phyloP scores from a whole-genome alignment of 164 flowering plant species.

The Sedum album region DNA sequence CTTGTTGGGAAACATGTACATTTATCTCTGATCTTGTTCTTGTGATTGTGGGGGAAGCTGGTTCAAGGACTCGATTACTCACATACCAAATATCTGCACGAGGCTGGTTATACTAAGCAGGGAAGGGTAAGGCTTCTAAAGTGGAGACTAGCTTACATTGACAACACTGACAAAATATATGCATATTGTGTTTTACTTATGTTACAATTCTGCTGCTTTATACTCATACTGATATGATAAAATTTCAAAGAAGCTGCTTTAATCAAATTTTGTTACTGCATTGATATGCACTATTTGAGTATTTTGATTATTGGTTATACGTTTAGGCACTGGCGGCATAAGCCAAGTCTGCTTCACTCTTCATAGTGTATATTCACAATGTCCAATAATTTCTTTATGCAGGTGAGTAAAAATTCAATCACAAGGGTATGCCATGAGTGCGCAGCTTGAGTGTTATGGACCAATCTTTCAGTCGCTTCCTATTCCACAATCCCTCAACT shows the following conservation, averaged over 20 bases:
- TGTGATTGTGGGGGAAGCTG: slow-evolving; percentile 95
- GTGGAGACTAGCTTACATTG: not conserved
- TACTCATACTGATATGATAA: no score
- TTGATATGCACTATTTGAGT: no score
- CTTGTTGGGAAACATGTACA: not conserved
- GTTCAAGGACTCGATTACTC: slow-evolving; percentile 92
- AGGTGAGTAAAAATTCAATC: slow-evolving; percentile 92
- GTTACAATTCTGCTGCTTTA: no score
- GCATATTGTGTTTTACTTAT: not conserved
- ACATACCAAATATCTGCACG: slow-evolving; percentile 94
- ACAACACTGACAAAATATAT: not conserved
- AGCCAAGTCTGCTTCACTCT: not conserved
- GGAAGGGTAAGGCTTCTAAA: slow-evolving; percentile 54
- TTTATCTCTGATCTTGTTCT: no score
- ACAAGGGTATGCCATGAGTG: slow-evolving; percentile 90
- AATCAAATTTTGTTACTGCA: no score
- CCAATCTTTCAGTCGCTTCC: no score
- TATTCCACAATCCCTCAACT: no score
- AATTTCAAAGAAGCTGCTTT: no score
- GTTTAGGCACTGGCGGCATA: not conserved
- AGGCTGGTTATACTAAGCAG: slow-evolving; percentile 80
- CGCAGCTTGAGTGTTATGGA: no score
- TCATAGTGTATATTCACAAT: not conserved
- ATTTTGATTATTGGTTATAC: not conserved
- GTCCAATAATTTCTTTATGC: not conserved